These are phyloP conservation scores for Rhizopogon vesiculosus DNA, from an alignment of 768 basidiomycete species.

Conservation along the genomic window DNA sequence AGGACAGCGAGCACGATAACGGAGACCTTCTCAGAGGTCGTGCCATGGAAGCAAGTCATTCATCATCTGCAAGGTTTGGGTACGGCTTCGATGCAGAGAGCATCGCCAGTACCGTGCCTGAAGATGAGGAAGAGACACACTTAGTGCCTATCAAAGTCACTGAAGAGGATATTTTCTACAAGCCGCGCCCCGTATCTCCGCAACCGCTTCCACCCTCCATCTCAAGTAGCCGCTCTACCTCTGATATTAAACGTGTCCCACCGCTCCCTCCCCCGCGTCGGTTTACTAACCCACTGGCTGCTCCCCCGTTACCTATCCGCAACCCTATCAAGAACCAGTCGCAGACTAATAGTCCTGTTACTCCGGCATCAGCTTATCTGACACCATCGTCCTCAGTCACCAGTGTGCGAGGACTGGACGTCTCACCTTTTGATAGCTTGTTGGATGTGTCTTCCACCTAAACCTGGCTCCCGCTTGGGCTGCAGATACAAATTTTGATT, in stretches of 20 bases:
- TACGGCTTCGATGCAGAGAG: constrained; percentile 31
- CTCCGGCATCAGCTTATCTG: constrained; percentile 17
- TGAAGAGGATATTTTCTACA: constrained; percentile 19
- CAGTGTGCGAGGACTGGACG: constrained; percentile 32
- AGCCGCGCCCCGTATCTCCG: constrained; percentile 10
- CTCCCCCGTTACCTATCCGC: constrained; percentile 49
- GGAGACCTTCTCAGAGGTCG: constrained; percentile 6
- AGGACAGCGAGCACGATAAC: constrained; percentile 19
- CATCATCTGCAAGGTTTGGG: constrained; percentile 11
- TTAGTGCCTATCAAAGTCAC: constrained; percentile 24
- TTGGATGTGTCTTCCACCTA: constrained; percentile 34
- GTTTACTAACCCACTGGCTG: constrained; percentile 21
- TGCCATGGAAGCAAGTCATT: constrained; percentile 8
- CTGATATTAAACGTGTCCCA: constrained; percentile 43
- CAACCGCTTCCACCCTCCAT: constrained; percentile 12
- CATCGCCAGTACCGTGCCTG: constrained; percentile 36
- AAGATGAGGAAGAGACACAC: constrained; percentile 40
- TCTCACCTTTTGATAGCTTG: constrained; percentile 65
- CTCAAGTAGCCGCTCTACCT: constrained; percentile 18
- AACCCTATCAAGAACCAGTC: constrained; percentile 19
- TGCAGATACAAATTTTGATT: not conserved
- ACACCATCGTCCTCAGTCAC: constrained; percentile 32
- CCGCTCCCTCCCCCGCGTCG: constrained; percentile 67
- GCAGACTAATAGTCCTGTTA: constrained; percentile 12
- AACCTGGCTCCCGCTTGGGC: not conserved